A percentile compares a stretch with the other conserved stretches of the same genome.
phyloP scores from a whole-genome alignment of 805 yeast genomes.

The Saccharomycopsis babjevae region DNA sequence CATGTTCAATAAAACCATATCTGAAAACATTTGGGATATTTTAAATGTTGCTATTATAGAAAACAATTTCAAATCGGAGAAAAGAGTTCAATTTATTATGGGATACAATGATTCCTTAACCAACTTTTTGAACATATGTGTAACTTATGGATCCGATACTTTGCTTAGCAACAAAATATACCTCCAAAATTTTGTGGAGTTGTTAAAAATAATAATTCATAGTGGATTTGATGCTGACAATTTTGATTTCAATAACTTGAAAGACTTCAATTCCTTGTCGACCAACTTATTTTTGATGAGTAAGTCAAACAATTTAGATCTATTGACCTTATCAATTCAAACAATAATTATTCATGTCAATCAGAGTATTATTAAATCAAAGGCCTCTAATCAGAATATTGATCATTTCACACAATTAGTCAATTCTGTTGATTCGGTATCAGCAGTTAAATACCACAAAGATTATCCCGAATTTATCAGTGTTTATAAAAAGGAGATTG shows the following conservation, averaged over 20 bases:
- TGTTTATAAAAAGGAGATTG: neutral
- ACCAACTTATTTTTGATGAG: constrained; percentile 9
- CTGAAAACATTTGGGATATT: constrained; percentile 67
- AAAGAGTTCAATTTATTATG: constrained; percentile 41
- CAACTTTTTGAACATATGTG: constrained; percentile 44
- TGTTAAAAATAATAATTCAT: constrained; percentile 25
- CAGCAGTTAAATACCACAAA: neutral
- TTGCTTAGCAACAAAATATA: constrained; percentile 18
- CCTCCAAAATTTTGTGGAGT: constrained; percentile 19
- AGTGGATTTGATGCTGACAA: constrained; percentile 17
- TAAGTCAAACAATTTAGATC: neutral
- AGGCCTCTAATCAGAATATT: neutral
- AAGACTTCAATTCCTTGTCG: constrained; percentile 7
- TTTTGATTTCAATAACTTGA: constrained; percentile 1
- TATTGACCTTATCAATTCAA: neutral
- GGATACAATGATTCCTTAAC: constrained; percentile 61
- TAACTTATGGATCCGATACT: constrained; percentile 34
- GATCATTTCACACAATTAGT: neutral
- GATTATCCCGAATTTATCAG: constrained; percentile 1
- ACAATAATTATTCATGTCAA: constrained; percentile 5
- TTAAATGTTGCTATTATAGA: constrained; percentile 37
- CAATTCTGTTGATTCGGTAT: neutral
- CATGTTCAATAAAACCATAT: constrained; percentile 46
- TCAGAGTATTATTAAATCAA: constrained; percentile 12
- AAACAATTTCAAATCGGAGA: constrained; percentile 22